These are phyloP conservation scores for Vigna nakashimae DNA, from an alignment of 306 rosid genomes.

Conservation along the genomic window DNA sequence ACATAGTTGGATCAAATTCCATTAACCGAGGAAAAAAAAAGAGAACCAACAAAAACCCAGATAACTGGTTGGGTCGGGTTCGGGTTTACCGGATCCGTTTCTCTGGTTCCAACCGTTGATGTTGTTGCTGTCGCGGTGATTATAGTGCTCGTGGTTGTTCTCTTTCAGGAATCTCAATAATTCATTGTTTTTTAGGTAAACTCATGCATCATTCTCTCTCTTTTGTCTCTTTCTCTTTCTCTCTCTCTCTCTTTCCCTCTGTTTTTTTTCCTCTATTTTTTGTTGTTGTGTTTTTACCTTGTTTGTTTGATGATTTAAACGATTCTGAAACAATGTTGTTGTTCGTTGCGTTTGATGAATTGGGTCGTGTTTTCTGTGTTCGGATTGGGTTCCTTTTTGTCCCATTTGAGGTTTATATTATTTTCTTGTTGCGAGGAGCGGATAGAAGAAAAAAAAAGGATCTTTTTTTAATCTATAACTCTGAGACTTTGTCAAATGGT, in stretches of 20 bases:
- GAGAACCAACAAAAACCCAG: neutral
- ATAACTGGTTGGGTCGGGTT: constrained; percentile 47
- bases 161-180: constrained; percentile 44
- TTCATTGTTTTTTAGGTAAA: constrained; percentile 54
- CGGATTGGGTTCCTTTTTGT: constrained; percentile 8
- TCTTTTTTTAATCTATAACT: constrained; percentile 15
- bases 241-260: too few species aligned
- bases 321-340: constrained; percentile 48
- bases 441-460: neutral
- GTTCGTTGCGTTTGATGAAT: constrained; percentile 37
- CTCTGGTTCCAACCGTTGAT: constrained; percentile 39
- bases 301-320: constrained; percentile 18
- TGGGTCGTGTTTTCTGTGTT: constrained; percentile 31
- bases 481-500: constrained; percentile 18
- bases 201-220: constrained; percentile 46
- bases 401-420: neutral
- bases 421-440: constrained; percentile 26
- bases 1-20: constrained; percentile 21
- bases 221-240: neutral
- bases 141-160: neutral
- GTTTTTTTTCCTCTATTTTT: neutral
- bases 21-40: neutral
- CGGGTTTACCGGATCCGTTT: constrained; percentile 46
- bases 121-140: constrained; percentile 10
- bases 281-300: neutral